Evolutionary conservation across 371 early-diverging fungal species (phyloP), one percentile per base, ranked within the genome.

Genomic region (Mortierella sp.): DNA sequence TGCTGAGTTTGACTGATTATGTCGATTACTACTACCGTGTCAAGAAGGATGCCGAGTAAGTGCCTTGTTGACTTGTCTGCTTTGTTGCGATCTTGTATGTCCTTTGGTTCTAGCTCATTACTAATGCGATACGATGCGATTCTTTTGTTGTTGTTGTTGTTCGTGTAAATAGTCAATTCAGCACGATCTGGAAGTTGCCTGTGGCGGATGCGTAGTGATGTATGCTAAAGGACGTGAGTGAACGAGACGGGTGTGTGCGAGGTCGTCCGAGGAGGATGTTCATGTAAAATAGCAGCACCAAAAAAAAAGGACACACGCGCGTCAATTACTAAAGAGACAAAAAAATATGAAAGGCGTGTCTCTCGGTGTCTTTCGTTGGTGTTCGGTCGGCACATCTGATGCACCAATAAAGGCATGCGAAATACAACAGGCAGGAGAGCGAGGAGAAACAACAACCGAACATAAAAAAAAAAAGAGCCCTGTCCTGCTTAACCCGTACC

Each of bases 11-110:
- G 73, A 88, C 92, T 7, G 95, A 97, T 74, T 94, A 93, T 72
- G 93, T 95, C 5, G 98, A 97, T 58, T 92, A 93, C 72, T 99
- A 96, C 83, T 97, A 93, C 84, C 91, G 95, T 19, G 94, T 98
- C 6, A 90, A 89, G 73, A 98, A 98, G 88, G 93, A 96, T 79
- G 90, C 82, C 31, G 85, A 84, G 85, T 81, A 79, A 54, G 81
- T 84, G n/a, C n/a, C 3, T 14, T 38, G 4, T 28, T 58, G n/a
- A n/a, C n/a, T n/a, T n/a, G n/a, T n/a, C n/a, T n/a, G n/a, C 2
- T 34, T 7, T 52, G 9, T 50, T 72, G 48, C 16, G 1, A 48
- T 73, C 14, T 70, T 26, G n/a, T 48, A 6, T 31, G 19, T 65
- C 1, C 10, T 65, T 60, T 19, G 63, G 5, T 9, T 28, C 1